Base-by-base conservation (phyloP, 495 filamentous ascomycete species). In the Copromyces sp. region DNA sequence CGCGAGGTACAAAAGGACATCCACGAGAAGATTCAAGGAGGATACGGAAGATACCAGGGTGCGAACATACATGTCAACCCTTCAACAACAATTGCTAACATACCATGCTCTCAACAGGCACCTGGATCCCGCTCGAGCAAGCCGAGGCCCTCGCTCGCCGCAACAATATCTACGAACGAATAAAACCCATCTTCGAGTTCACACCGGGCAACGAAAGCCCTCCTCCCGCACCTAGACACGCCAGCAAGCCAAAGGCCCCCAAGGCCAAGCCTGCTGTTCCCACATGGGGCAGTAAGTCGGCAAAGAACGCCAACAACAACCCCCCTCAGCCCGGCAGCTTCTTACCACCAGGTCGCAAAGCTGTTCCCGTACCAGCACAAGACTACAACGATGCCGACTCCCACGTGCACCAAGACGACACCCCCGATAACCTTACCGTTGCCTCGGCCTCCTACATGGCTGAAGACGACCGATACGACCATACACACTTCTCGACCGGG, bases 11-110 rank as follows among this genome's bases (percentile, higher is more conserved):
- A 99, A 80, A 97, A 97, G 80, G 95, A 94, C 11, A 85, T 90
- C 9, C 95, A 99, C 82, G 95, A 98, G 82, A 99, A 99, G 82
- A 92, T 99, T 3, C 95, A 99, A 78, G 95, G 95, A 74, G 95
- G 95, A 32, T 99, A 98, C 81, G 95, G 95, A 70, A 99, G 98
- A 88, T 99, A 98, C 76, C 95, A 99, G 84, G 94, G 94, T 93
- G 75, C 69, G 80, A 47, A 35, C 35, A 47, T 32, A 39, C n/a
- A n/a, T n/a, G 40, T 41, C 5, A 9, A n/a, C 32, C 3, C 29
- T 38, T 9, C 4, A 17, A 32, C 2, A 24, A 4, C 47, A 14
- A 17, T 47, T 38, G 44, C 47, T 75, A 29, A 75, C 47, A 65
- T 29, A 77, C 79, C 72, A 37, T 37, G 35, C 82, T 70, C 69